Base-by-base conservation (phyloP, 257 asterid species). In the Nicotiana knightiana region DNA sequence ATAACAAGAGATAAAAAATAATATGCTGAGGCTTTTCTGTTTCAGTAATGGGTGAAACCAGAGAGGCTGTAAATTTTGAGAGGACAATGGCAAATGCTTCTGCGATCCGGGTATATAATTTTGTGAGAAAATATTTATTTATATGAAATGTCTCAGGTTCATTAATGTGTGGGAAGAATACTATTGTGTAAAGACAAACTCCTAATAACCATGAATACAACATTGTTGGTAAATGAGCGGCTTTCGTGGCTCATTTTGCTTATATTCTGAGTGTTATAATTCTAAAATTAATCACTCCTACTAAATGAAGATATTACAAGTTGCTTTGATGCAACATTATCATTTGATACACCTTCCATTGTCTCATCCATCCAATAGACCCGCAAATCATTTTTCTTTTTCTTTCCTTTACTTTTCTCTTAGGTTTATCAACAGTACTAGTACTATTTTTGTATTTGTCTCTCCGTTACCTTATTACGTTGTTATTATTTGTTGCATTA, bases 1-100 rank as follows among this genome's bases (percentile, higher is more conserved):
- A 87, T 75, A 83, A 78, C 80, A 85, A 82, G 84, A 73, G 80
- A 82, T 80, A 67, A 82, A 28, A 67, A 82, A 76, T 61, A 67
- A 33, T 48, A 82, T 57, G 64, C 66, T 62, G 51, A 82, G 18
- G 62, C 73, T 33, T 62, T 8, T 21, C 16, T 37, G n/a, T 51
- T 24, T 61, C 64, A 12, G 28, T 43, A 79, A 37, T 58, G 55
- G 6, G 59, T 46, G 28, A 30, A 53, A 16, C 62, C 30, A 63
- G 30, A 28, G 58, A 21, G 71, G 15, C 78, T 51, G 83, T 39
- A 81, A 17, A 63, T 35, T 58, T 37, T 68, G 78, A 51, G 66
- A 51, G 33, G 46, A 7, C 15, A 26, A 46, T 33, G 48, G 48
- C 76, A 67, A 26, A 6, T 51, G 63, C 28, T 21, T 4, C 26